Percentiles rank a stretch among this genome's conserved stretches.
Conservation (phyloP, 257 asterid genomes). For the Solanum ossicruentum region DNA sequence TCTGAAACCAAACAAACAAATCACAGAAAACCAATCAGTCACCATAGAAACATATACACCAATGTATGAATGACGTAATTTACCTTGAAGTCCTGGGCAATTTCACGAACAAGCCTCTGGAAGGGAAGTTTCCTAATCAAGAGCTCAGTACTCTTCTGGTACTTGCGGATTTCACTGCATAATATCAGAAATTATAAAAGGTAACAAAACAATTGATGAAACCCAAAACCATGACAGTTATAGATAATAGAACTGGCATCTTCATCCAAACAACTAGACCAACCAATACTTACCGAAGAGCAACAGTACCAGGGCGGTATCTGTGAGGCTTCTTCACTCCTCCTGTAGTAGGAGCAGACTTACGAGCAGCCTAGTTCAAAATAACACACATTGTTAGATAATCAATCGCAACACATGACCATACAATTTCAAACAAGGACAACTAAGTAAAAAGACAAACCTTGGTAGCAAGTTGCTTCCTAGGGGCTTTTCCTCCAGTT, state of each 20-base stretch:
- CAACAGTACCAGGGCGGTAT: conserved; percentile 78
- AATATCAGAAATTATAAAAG: neutral
- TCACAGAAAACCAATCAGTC: neutral
- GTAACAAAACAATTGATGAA: neutral
- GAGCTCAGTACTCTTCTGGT: conserved; percentile 75
- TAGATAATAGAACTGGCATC: no score
- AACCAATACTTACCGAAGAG: conserved; percentile 34
- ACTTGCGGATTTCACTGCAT: conserved; percentile 57
- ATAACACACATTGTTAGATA: neutral
- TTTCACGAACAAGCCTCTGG: conserved; percentile 80
- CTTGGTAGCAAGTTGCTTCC: conserved; percentile 74
- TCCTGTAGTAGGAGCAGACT: conserved; percentile 78
- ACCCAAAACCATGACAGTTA: no score
- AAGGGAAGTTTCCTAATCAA: conserved; percentile 71
- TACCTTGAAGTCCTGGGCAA: conserved; percentile 73
- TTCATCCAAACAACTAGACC: no score
- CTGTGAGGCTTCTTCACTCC: conserved; percentile 76
- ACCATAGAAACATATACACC: neutral
- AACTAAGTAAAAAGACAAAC: neutral
- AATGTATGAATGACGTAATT: neutral
- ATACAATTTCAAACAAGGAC: no score
- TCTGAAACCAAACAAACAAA: conserved; percentile 21
- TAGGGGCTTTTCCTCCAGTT: conserved; percentile 73
- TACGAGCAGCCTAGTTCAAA: conserved; percentile 52
- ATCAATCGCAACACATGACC: neutral